Evolutionary conservation across 1,139 yeast genomes (phyloP).

Genomic region (Tardiomyces depauwii): DNA sequence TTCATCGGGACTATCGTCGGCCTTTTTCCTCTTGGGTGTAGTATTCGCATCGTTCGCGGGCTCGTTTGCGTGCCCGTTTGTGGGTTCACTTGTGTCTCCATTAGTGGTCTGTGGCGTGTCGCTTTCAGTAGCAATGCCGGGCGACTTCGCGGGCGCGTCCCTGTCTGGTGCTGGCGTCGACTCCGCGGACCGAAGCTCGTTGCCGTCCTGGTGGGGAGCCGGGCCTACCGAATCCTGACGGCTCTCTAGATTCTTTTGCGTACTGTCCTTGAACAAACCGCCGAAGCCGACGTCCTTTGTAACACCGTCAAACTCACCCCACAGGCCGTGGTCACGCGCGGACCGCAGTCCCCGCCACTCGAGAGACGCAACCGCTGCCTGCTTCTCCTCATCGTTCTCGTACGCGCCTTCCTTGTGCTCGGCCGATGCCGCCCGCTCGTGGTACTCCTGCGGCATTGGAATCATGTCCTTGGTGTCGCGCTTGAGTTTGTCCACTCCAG

Average conservation of each 20-base stretch:
- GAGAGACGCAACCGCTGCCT: background rate
- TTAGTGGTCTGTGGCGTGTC: too few relatives aligned
- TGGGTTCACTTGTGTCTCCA: too few relatives aligned
- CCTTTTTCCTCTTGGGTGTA: too few relatives aligned
- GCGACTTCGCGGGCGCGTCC: too few relatives aligned
- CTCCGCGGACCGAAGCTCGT: too few relatives aligned
- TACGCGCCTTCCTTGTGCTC: constrained; percentile 2
- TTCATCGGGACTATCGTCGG: background rate
- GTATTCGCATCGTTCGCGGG: too few relatives aligned
- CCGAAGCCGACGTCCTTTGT: constrained; percentile 15
- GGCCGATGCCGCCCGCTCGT: constrained; percentile 1
- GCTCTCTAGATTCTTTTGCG: background rate
- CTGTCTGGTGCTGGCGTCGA: too few relatives aligned
- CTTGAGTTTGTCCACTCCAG: constrained; percentile 17
- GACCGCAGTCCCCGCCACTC: constrained; percentile 25
- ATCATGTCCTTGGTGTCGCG: constrained; percentile 6
- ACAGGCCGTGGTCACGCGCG: constrained; percentile 20
- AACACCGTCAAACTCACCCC: constrained; percentile 19
- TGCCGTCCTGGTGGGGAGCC: too few relatives aligned
- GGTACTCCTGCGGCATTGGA: constrained; percentile 14
- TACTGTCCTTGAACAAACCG: constrained; percentile 13
- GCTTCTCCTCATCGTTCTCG: constrained; percentile 4
- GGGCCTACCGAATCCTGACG: background rate
- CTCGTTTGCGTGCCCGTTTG: background rate
- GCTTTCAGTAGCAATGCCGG: too few relatives aligned